phyloP scores from a whole-genome alignment of 2,329 filamentous ascomycete species.

The Aspergillus niger region DNA sequence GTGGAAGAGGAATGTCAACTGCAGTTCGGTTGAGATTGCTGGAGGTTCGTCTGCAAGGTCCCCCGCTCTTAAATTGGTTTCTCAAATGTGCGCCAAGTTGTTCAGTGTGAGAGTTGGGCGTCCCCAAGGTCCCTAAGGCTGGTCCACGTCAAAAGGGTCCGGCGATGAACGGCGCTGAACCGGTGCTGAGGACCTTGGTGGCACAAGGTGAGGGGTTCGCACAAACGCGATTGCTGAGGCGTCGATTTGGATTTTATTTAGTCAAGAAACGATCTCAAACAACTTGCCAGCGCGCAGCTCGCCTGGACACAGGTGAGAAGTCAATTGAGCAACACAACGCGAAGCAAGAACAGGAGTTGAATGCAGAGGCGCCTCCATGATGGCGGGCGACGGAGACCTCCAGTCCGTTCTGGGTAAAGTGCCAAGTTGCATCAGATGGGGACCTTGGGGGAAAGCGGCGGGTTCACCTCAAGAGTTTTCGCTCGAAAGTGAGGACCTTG shows the following conservation, averaged over 20 bases:
- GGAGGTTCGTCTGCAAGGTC: slow-evolving; percentile 7
- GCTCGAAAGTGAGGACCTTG: slow-evolving; percentile 35
- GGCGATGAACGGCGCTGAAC: slow-evolving; percentile 7
- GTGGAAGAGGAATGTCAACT: slow-evolving; percentile 8
- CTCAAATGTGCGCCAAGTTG: slow-evolving; percentile 4
- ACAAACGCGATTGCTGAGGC: background rate
- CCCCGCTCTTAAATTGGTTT: slow-evolving; percentile 2
- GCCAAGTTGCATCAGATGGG: slow-evolving; percentile 25
- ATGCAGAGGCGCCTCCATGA: slow-evolving; percentile 14
- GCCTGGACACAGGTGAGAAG: background rate
- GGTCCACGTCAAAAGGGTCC: slow-evolving; percentile 15
- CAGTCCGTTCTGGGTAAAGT: slow-evolving; percentile 9
- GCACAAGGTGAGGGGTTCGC: slow-evolving; percentile 8
- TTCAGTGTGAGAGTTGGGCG: slow-evolving; percentile 8
- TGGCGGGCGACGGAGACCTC: slow-evolving; percentile 12
- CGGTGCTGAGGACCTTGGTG: slow-evolving; percentile 23
- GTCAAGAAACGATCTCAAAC: background rate
- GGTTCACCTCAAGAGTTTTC: slow-evolving; percentile 28
- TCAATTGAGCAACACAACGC: slow-evolving; percentile 11
- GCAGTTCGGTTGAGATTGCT: background rate
- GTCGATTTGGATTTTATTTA: background rate
- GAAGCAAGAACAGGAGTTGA: slow-evolving; percentile 1
- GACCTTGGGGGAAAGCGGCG: slow-evolving; percentile 34
- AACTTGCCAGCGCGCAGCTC: background rate
- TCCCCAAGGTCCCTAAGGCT: slow-evolving; percentile 19